Evolutionary conservation across 192 early-diverging fungal species (phyloP).

Genomic region (Gigaspora rosea): DNA sequence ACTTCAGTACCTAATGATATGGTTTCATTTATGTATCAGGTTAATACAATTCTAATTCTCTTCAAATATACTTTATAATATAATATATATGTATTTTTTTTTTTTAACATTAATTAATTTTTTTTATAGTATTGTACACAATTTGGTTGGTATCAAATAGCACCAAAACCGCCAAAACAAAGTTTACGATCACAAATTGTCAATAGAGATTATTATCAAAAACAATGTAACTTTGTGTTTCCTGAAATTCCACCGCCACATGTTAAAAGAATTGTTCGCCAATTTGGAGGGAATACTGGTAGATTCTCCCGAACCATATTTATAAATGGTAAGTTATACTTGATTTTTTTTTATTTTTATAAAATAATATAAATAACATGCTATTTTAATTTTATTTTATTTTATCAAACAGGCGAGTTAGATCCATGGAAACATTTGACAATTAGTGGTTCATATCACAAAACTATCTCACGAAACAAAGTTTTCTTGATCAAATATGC

Average conservation of each 20-base stretch:
- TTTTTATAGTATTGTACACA: slow-evolving; percentile 18
- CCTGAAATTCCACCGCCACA: slow-evolving; percentile 16
- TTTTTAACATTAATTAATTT: background rate
- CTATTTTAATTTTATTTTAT: no score
- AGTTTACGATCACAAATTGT: slow-evolving; percentile 9
- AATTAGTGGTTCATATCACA: background rate
- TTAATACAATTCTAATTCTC: background rate
- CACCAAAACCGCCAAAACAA: slow-evolving; percentile 5
- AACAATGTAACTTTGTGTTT: slow-evolving; percentile 26
- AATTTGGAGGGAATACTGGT: slow-evolving; percentile 10
- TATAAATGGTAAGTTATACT: background rate
- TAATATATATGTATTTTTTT: background rate
- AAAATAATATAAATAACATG: no score
- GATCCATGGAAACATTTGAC: slow-evolving; percentile 26
- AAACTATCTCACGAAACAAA: background rate
- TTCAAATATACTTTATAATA: background rate
- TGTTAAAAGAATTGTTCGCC: background rate
- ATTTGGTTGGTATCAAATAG: slow-evolving; percentile 27
- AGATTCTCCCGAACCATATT: background rate
- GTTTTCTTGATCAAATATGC: slow-evolving; percentile 8
- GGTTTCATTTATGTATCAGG: slow-evolving; percentile 15
- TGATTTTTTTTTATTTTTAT: no score
- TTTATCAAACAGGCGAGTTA: background rate
- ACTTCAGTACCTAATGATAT: background rate
- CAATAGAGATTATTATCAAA: slow-evolving; percentile 11